Percentiles rank a stretch among this genome's conserved stretches.
These are phyloP conservation scores for Candida orba DNA, from an alignment of 805 yeast genomes.

Conservation along the genomic window DNA sequence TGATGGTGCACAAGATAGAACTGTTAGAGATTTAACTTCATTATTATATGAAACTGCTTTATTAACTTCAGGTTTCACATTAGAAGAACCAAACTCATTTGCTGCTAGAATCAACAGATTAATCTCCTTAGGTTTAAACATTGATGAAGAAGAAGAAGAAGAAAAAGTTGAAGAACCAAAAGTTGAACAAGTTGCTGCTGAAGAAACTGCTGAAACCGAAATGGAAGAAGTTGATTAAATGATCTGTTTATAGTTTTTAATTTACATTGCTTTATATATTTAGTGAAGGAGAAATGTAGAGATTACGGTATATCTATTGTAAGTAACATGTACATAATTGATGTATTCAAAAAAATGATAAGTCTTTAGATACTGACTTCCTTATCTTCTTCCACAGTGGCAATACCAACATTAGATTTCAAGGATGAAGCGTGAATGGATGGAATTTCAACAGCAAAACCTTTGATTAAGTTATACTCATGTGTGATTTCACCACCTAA, in stretches of 20 bases:
- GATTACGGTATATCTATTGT: too few relatives aligned
- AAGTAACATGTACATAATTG: too few relatives aligned
- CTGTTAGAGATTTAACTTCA: slow-evolving; percentile 95
- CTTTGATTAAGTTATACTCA: slow-evolving; percentile 61
- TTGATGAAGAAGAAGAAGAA: slow-evolving; percentile 89
- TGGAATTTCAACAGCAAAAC: slow-evolving; percentile 56
- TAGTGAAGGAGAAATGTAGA: too few relatives aligned
- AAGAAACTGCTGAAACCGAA: slow-evolving; percentile 83
- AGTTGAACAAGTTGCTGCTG: slow-evolving; percentile 67
- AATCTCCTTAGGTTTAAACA: slow-evolving; percentile 95
- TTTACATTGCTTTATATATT: too few relatives aligned
- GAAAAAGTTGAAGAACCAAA: slow-evolving; percentile 49
- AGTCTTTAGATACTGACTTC: slow-evolving; percentile 38
- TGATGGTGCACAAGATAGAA: slow-evolving; percentile 97
- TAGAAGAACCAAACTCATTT: slow-evolving; percentile 97
- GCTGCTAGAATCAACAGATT: slow-evolving; percentile 98
- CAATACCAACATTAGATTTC: slow-evolving; percentile 43
- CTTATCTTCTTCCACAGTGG: slow-evolving; percentile 58
- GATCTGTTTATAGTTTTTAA: neutral
- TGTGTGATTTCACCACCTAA: slow-evolving; percentile 57
- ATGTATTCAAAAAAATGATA: too few relatives aligned
- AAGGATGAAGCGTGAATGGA: slow-evolving; percentile 39
- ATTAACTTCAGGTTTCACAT: slow-evolving; percentile 96
- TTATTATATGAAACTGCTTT: slow-evolving; percentile 96
- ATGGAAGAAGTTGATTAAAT: slow-evolving; percentile 98